phyloP scores from a whole-genome alignment of 225 moss, liverwort and hornwort species.

The Ulota crispa region DNA sequence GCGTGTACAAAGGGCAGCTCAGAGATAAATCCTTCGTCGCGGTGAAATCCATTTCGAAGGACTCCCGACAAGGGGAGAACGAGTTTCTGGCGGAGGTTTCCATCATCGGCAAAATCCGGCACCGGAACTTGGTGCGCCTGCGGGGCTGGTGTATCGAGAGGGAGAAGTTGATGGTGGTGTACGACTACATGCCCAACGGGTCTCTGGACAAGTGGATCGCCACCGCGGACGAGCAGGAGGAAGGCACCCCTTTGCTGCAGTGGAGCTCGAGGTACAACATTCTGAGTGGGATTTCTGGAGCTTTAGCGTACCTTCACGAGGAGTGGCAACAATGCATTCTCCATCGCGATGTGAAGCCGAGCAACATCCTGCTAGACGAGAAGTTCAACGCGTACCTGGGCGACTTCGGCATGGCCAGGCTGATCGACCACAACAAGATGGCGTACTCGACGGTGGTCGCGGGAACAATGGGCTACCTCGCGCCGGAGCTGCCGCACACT shows the following conservation, averaged over 20 bases:
- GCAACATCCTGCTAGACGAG: conserved; percentile 51
- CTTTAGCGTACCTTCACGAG: conserved; percentile 62
- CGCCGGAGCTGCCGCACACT: conserved; percentile 63
- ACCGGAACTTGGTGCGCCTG: conserved; percentile 63
- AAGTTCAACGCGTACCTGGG: conserved; percentile 59
- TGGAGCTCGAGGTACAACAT: conserved; percentile 54
- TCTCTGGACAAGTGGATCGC: conserved; percentile 57
- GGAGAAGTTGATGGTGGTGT: conserved; percentile 72
- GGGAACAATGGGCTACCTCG: conserved; percentile 62
- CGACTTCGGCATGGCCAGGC: conserved; percentile 59
- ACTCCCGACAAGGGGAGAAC: conserved; percentile 46
- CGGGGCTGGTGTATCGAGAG: conserved; percentile 85
- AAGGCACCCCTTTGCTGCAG: conserved; percentile 20
- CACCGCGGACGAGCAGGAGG: conserved; percentile 16
- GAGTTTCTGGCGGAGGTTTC: conserved; percentile 64
- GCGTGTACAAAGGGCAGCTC: conserved; percentile 49
- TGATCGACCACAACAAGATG: conserved; percentile 61
- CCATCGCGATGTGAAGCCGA: conserved; percentile 63
- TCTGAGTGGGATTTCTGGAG: conserved; percentile 46
- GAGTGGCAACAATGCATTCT: conserved; percentile 66
- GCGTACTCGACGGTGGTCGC: conserved; percentile 57
- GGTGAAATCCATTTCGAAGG: conserved; percentile 55
- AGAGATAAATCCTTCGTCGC: conserved; percentile 45
- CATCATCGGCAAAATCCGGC: conserved; percentile 56
- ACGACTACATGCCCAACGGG: conserved; percentile 55